Conservation (phyloP, 805 yeast species). For the Hyphopichia homilentoma region DNA sequence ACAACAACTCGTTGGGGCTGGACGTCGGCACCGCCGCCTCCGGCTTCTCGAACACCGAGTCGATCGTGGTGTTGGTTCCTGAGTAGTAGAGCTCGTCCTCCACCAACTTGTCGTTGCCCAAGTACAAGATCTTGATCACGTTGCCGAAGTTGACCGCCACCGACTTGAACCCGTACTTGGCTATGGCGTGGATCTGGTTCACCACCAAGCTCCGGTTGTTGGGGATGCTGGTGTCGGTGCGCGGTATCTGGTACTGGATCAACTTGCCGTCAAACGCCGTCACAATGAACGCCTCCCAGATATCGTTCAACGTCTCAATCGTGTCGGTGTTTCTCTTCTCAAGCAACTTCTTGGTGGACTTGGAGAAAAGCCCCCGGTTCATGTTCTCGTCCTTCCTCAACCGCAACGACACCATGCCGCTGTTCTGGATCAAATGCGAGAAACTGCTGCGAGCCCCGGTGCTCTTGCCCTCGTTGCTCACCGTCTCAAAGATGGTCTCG, state of each 20-base stretch:
- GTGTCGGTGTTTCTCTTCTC: neutral
- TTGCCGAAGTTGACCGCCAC: conserved; percentile 75
- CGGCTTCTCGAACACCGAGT: conserved; percentile 13
- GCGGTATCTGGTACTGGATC: conserved; percentile 53
- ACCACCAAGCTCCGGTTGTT: conserved; percentile 41
- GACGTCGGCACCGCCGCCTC: conserved; percentile 9
- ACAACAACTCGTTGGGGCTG: conserved; percentile 44
- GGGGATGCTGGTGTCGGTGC: conserved; percentile 43
- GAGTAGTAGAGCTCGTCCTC: conserved; percentile 52
- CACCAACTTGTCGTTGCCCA: conserved; percentile 72
- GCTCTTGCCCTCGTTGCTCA: neutral
- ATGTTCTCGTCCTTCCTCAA: conserved; percentile 8
- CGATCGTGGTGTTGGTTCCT: conserved; percentile 29
- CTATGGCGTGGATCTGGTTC: conserved; percentile 57
- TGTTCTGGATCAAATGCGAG: no score
- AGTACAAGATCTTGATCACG: conserved; percentile 63
- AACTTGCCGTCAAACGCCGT: conserved; percentile 61
- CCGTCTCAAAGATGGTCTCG: conserved; percentile 8
- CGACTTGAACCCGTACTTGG: conserved; percentile 73
- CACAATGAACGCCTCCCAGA: conserved; percentile 83
- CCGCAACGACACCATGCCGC: conserved; percentile 17
- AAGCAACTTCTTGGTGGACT: neutral
- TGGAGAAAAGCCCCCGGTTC: neutral
- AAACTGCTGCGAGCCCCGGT: conserved; percentile 1
- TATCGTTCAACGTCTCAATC: conserved; percentile 7